Evolutionary conservation across 106 monocot species (phyloP).

Genomic region (Platanthera guangdongensis): DNA sequence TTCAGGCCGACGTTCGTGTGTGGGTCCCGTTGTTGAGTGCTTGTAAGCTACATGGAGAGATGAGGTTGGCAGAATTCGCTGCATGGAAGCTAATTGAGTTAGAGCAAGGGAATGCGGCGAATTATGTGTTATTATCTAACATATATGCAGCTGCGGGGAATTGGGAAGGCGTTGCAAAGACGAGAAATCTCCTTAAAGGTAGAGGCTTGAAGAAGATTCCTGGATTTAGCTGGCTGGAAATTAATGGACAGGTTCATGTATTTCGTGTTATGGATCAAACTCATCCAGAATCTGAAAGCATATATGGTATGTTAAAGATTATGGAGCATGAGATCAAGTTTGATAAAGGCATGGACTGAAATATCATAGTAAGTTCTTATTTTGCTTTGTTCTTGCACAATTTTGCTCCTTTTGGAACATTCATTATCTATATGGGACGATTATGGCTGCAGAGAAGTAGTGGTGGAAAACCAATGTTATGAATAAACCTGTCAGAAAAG

Average conservation of each 20-base stretch:
- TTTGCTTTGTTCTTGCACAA: neutral
- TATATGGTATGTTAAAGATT: conserved; percentile 17
- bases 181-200: conserved; percentile 10
- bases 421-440: too few species aligned
- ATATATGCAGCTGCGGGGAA: conserved; percentile 19
- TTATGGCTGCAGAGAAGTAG: too few species aligned
- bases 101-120: conserved; percentile 17
- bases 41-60: conserved; percentile 5
- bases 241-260: conserved; percentile 20
- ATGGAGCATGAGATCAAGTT: conserved; percentile 15
- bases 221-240: conserved; percentile 21
- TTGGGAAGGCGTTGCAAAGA: conserved; percentile 15
- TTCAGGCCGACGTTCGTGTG: conserved; percentile 18
- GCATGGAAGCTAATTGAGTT: conserved; percentile 20
- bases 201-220: conserved; percentile 16
- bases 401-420: too few species aligned
- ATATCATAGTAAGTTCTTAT: neutral
- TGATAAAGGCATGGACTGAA: neutral
- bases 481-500: too few species aligned
- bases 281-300: conserved; percentile 12
- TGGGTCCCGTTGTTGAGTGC: conserved; percentile 20
- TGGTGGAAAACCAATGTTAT: too few species aligned
- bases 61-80: conserved; percentile 6
- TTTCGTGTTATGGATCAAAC: conserved; percentile 22
- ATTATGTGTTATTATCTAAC: conserved; percentile 21